These are phyloP conservation scores for Teunomyces tritomae DNA, from an alignment of 805 yeast genomes.

Conservation along the genomic window DNA sequence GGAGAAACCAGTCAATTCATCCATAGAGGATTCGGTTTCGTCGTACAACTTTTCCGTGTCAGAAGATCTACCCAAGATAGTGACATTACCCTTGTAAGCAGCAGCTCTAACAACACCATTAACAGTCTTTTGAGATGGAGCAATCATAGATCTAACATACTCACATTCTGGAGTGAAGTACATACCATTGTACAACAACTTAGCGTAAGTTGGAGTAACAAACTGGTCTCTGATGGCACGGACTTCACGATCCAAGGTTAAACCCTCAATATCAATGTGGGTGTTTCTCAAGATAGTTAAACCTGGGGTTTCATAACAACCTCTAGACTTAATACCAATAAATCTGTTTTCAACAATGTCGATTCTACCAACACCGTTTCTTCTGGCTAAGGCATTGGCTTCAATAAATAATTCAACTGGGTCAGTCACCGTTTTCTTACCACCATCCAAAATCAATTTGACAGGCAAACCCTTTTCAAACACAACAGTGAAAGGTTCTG, in stretches of 20 bases:
- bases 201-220: conserved; percentile 90
- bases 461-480: conserved; percentile 87
- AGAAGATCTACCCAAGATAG: conserved; percentile 89
- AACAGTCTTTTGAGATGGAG: conserved; percentile 91
- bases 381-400: conserved; percentile 94
- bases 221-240: conserved; percentile 94
- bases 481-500: conserved; percentile 82
- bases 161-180: conserved; percentile 99
- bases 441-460: conserved; percentile 69
- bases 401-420: conserved; percentile 90
- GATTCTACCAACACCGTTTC: conserved; percentile 99
- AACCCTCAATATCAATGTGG: conserved; percentile 95
- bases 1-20: conserved; percentile 95
- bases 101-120: conserved; percentile 95
- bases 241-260: conserved; percentile 95
- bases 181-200: conserved; percentile 92
- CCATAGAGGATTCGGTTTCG: conserved; percentile 98
- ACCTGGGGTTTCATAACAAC: conserved; percentile 99
- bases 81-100: conserved; percentile 85
- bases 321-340: conserved; percentile 98
- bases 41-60: conserved; percentile 95
- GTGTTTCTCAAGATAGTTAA: conserved; percentile 89
- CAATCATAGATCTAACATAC: conserved; percentile 88
- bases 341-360: conserved; percentile 99
- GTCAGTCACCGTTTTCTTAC: conserved; percentile 63